phyloP scores from a whole-genome alignment of 768 basidiomycete genomes.

The Gelatoporia subvermispora region DNA sequence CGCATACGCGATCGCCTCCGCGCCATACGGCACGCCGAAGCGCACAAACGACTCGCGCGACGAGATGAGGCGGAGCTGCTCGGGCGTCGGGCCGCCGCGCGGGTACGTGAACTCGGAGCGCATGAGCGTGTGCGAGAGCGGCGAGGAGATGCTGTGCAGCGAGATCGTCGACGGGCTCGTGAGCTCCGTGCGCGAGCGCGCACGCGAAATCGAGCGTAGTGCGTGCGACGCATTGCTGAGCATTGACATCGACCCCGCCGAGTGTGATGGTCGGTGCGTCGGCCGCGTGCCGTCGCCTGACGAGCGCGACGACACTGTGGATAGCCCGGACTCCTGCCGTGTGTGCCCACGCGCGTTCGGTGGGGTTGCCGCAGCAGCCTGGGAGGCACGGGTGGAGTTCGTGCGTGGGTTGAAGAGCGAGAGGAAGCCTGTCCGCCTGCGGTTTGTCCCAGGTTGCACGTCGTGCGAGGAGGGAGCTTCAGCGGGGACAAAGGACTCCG shows the following conservation, averaged over 20 bases:
- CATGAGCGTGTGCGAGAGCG: conserved; percentile 66
- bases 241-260: conserved; percentile 30
- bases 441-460: conserved; percentile 3
- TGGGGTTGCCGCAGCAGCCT: conserved; percentile 6
- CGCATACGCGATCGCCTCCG: conserved; percentile 64
- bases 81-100: conserved; percentile 55
- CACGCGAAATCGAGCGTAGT: conserved; percentile 47
- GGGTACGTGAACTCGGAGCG: conserved; percentile 72
- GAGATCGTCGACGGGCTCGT: conserved; percentile 69
- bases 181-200: conserved; percentile 20
- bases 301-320: conserved; percentile 22
- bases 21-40: conserved; percentile 75
- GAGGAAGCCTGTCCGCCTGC: conserved; percentile 16
- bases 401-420: conserved; percentile 18
- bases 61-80: conserved; percentile 63
- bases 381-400: conserved; percentile 2
- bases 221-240: conserved; percentile 28
- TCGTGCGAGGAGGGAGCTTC: conserved; percentile 3
- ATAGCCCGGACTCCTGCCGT: conserved; percentile 16
- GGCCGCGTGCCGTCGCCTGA: conserved; percentile 8
- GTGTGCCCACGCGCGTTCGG: conserved; percentile 15
- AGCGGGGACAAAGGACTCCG: not conserved
- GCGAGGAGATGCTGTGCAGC: conserved; percentile 68
- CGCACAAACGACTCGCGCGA: conserved; percentile 59
- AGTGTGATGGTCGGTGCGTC: conserved; percentile 30